Percentiles rank a stretch among this genome's conserved stretches.
These are phyloP conservation scores for Acanthamoeba royreba DNA, from an alignment of 208 protist genomes.

Conservation along the genomic window DNA sequence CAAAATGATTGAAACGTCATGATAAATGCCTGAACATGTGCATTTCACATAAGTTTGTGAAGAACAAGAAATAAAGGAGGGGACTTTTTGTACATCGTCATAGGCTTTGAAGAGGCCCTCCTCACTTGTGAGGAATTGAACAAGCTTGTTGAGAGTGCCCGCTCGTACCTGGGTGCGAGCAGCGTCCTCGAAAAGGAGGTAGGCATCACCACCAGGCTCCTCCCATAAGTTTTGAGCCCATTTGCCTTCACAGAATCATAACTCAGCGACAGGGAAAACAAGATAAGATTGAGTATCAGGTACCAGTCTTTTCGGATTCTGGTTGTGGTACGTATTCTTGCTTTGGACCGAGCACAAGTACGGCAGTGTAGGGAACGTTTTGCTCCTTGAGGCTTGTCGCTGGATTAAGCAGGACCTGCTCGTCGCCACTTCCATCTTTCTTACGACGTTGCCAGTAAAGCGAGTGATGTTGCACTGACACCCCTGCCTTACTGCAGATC, in stretches of 20 bases:
- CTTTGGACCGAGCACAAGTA: too few relatives aligned
- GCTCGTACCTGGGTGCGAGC: background rate
- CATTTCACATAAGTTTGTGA: background rate
- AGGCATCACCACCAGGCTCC: background rate
- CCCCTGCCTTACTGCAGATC: background rate
- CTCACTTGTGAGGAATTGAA: background rate
- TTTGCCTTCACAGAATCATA: too few relatives aligned
- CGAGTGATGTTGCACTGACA: background rate
- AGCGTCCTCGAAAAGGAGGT: background rate
- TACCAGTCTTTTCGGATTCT: too few relatives aligned
- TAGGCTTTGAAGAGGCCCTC: background rate
- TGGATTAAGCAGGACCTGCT: too few relatives aligned
- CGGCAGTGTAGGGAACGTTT: too few relatives aligned
- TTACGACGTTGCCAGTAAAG: background rate
- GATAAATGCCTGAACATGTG: background rate
- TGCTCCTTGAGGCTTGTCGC: too few relatives aligned
- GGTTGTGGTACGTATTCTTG: too few relatives aligned
- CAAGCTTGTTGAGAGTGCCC: constrained; percentile 15
- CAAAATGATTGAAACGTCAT: constrained; percentile 8
- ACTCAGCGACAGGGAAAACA: too few relatives aligned
- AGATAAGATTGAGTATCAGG: too few relatives aligned
- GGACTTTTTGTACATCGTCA: background rate
- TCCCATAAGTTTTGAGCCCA: background rate
- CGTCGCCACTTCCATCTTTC: too few relatives aligned
- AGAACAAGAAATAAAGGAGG: background rate